These are phyloP conservation scores for Mycena kentingensis DNA, from an alignment of 768 basidiomycete species.

Conservation along the genomic window DNA sequence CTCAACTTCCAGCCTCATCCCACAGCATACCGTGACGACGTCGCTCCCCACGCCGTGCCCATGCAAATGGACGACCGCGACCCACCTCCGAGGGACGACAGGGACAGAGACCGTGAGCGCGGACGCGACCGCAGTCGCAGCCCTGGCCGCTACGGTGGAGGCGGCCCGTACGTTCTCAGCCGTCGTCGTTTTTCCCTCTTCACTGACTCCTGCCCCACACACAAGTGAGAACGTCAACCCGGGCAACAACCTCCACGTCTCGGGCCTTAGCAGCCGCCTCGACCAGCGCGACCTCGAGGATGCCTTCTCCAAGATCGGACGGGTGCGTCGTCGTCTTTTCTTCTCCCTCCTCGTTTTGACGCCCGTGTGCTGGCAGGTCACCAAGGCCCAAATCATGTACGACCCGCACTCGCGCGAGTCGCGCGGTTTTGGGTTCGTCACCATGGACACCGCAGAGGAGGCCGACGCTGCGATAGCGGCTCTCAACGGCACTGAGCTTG, in stretches of 20 bases:
- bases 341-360: neutral
- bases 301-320: constrained; percentile 83
- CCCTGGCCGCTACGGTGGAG: constrained; percentile 63
- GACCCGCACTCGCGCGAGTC: constrained; percentile 69
- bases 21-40: no score
- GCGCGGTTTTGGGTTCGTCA: constrained; percentile 83
- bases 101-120: constrained; percentile 45
- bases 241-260: constrained; percentile 65
- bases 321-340: constrained; percentile 48
- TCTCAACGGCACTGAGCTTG: constrained; percentile 61
- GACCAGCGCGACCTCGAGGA: constrained; percentile 87
- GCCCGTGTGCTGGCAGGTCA: constrained; percentile 49
- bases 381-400: constrained; percentile 70
- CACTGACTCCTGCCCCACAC: constrained; percentile 6
- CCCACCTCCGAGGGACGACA: no score
- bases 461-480: constrained; percentile 68
- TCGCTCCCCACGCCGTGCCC: no score
- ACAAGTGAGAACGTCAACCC: constrained; percentile 61
- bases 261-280: constrained; percentile 53
- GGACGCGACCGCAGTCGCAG: constrained; percentile 74
- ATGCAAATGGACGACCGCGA: constrained; percentile 35
- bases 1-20: no score
- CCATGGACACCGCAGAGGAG: constrained; percentile 54
- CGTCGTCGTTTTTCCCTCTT: no score
- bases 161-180: constrained; percentile 62